Evolutionary conservation across 306 rosid genomes (phyloP).

Genomic region (Trifolium pratense): DNA sequence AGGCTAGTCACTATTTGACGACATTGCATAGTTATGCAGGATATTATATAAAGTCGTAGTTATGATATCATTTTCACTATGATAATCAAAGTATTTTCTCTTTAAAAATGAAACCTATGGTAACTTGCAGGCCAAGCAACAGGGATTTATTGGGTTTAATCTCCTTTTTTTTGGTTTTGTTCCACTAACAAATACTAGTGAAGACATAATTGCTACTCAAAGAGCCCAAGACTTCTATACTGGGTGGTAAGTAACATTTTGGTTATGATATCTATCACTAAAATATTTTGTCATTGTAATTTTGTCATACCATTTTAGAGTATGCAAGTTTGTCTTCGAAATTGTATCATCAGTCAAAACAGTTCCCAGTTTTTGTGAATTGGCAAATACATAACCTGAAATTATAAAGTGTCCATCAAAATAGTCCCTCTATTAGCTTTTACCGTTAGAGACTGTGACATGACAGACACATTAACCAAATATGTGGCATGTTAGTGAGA

Average conservation of each 20-base stretch:
- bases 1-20: background rate
- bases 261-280: background rate
- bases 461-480: background rate
- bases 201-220: constrained; percentile 51
- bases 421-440: background rate
- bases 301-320: background rate
- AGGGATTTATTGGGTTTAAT: constrained; percentile 62
- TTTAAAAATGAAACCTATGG: background rate
- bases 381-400: background rate
- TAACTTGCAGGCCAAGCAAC: constrained; percentile 56
- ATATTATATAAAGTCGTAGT: constrained; percentile 1
- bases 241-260: constrained; percentile 54
- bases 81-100: background rate
- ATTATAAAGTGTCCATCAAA: background rate
- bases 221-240: constrained; percentile 54
- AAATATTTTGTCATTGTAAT: background rate
- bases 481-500: background rate
- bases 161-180: constrained; percentile 36
- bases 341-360: background rate
- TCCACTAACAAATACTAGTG: constrained; percentile 52
- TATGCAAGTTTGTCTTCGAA: background rate
- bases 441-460: background rate
- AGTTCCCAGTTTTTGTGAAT: background rate
- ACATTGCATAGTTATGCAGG: background rate
- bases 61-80: background rate